Evolutionary conservation across 176 grass and related monocot species (phyloP).

Genomic region (Triticum timopheevii): DNA sequence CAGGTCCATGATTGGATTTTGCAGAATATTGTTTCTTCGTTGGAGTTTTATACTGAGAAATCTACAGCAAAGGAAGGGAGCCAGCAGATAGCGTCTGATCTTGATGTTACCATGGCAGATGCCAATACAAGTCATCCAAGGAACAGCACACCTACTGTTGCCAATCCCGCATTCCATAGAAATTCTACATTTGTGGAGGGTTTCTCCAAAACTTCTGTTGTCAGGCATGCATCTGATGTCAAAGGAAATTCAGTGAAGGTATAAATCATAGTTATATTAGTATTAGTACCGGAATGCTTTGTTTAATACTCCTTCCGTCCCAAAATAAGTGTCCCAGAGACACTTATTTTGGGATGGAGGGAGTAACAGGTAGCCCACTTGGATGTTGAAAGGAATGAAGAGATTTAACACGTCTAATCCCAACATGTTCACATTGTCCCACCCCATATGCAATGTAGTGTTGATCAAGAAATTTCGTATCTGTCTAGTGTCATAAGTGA

Average conservation of each 20-base stretch:
- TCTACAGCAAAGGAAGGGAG: constrained; percentile 61
- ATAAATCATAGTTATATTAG: constrained; percentile 9
- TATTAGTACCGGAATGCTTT: neutral
- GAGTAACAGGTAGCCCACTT: neutral
- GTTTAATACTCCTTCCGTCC: neutral
- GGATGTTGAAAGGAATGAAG: neutral
- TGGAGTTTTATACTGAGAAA: constrained; percentile 77
- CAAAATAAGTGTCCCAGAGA: no score
- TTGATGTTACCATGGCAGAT: constrained; percentile 93
- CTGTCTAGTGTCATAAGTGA: constrained; percentile 13
- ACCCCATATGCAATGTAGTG: neutral
- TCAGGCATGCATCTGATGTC: constrained; percentile 78
- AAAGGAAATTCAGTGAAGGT: constrained; percentile 95
- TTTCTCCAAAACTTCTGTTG: constrained; percentile 95
- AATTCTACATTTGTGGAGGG: constrained; percentile 92
- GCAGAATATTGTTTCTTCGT: constrained; percentile 67
- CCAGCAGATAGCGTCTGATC: constrained; percentile 52
- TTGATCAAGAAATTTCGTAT: neutral
- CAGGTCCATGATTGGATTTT: constrained; percentile 90
- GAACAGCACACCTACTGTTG: constrained; percentile 39
- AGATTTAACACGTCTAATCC: neutral
- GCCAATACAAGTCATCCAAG: constrained; percentile 56
- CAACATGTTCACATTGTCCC: neutral
- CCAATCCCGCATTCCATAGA: constrained; percentile 66
- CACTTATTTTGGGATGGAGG: no score